A percentile compares a stretch with the other conserved stretches of the same genome.
Evolutionary conservation across 257 asterid species (phyloP).

Genomic region (Leonotis leonurus): DNA sequence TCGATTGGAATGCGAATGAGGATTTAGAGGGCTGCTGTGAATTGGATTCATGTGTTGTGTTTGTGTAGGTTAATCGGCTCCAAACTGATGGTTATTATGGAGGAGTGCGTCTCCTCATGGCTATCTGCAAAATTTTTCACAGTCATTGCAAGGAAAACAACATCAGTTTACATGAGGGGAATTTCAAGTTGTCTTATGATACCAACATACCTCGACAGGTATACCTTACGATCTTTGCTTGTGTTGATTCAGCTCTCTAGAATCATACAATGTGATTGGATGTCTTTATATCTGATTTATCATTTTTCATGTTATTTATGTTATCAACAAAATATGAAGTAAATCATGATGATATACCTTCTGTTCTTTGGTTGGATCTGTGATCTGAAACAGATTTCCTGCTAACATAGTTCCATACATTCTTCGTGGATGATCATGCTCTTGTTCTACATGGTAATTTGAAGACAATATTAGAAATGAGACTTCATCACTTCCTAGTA

Average conservation of each 20-base stretch:
- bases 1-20: background rate
- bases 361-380: background rate
- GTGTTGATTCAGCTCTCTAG: background rate
- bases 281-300: background rate
- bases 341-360: background rate
- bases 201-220: constrained; percentile 97
- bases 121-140: constrained; percentile 61
- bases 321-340: too few species aligned
- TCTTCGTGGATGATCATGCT: background rate
- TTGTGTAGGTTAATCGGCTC: constrained; percentile 62
- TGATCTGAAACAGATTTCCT: background rate
- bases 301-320: background rate
- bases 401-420: background rate
- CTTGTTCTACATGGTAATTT: background rate
- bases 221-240: constrained; percentile 5
- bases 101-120: constrained; percentile 88
- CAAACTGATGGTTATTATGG: constrained; percentile 87
- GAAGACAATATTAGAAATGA: background rate
- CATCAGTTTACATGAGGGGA: constrained; percentile 44
- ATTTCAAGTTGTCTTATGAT: constrained; percentile 65
- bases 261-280: background rate
- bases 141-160: constrained; percentile 53
- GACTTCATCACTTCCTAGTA: too few species aligned
- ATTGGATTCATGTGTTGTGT: constrained; percentile 1
- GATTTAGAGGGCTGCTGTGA: background rate